Conservation (phyloP, 2,329 filamentous ascomycete species). For the Monascus ruber region DNA sequence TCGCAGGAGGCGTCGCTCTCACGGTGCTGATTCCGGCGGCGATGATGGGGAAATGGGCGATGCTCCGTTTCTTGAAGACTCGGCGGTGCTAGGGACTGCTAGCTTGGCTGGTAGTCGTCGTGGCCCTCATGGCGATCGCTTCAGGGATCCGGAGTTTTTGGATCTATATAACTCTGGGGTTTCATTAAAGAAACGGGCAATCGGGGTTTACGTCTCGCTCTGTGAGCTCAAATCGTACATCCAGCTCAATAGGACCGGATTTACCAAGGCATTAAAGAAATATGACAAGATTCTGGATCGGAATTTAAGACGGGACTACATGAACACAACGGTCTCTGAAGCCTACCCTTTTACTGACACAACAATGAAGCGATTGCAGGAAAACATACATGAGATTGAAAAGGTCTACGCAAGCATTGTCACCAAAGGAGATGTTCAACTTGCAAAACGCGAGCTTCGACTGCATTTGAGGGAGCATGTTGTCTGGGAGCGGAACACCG, state of each 20-base stretch:
- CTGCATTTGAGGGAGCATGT: constrained; percentile 91
- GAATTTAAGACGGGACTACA: constrained; percentile 65
- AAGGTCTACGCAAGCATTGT: constrained; percentile 68
- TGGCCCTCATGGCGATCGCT: constrained; percentile 55
- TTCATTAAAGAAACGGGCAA: constrained; percentile 82
- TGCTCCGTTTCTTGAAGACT: constrained; percentile 19
- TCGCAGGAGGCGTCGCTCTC: constrained; percentile 11
- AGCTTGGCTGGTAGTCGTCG: constrained; percentile 10
- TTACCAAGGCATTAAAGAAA: constrained; percentile 93
- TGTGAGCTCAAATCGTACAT: constrained; percentile 94
- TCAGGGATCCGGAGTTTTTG: constrained; percentile 60
- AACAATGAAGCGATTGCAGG: constrained; percentile 60
- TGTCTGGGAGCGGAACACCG: constrained; percentile 96
- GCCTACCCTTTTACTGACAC: constrained; percentile 70
- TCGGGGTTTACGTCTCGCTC: constrained; percentile 77
- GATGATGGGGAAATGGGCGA: constrained; percentile 24
- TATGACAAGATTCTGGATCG: constrained; percentile 93
- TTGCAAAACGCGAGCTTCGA: constrained; percentile 74
- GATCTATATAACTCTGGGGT: constrained; percentile 60
- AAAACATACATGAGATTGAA: constrained; percentile 64
- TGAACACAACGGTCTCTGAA: constrained; percentile 59
- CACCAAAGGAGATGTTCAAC: constrained; percentile 63
- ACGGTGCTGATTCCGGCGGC: constrained; percentile 15
- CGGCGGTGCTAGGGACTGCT: constrained; percentile 6
- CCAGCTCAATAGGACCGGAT: constrained; percentile 92